These are phyloP conservation scores for Leccinum disarticulatum DNA, from an alignment of 768 basidiomycete species.

Conservation along the genomic window DNA sequence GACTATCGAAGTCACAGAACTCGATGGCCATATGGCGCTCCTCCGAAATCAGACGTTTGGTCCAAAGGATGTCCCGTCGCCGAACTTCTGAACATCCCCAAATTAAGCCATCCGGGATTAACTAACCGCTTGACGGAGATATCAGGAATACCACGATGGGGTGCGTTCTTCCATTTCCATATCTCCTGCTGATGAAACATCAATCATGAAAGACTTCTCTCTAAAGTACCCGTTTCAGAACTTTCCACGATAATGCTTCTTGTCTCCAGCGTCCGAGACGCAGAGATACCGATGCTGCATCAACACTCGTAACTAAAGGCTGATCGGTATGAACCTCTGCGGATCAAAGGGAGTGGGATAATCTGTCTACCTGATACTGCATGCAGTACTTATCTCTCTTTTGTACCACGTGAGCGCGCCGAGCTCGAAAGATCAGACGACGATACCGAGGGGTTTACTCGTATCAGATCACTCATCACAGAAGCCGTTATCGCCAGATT, in stretches of 20 bases:
- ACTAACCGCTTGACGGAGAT: constrained; percentile 51
- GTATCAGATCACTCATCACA: constrained; percentile 31
- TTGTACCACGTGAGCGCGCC: constrained; percentile 68
- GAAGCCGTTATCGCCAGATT: constrained; percentile 47
- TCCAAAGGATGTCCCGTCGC: constrained; percentile 92
- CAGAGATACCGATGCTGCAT: constrained; percentile 63
- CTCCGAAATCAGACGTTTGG: constrained; percentile 94
- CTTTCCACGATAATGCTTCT: constrained; percentile 83
- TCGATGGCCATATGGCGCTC: constrained; percentile 69
- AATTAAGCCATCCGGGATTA: constrained; percentile 28
- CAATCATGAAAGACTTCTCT: constrained; percentile 83
- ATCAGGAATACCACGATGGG: constrained; percentile 88
- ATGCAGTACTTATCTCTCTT: not conserved
- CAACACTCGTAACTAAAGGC: constrained; percentile 89
- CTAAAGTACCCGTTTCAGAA: constrained; percentile 72
- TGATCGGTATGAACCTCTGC: constrained; percentile 52
- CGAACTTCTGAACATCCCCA: constrained; percentile 94
- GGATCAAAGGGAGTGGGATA: not conserved
- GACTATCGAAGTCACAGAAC: constrained; percentile 88
- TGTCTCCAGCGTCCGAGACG: constrained; percentile 69
- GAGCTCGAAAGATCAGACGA: constrained; percentile 81
- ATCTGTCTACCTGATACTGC: not conserved
- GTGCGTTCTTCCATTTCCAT: constrained; percentile 19
- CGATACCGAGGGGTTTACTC: constrained; percentile 48
- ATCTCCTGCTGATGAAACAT: constrained; percentile 55